These are phyloP conservation scores for Saccharomyces paradoxus DNA, from an alignment of 805 yeast genomes.

Conservation along the genomic window DNA sequence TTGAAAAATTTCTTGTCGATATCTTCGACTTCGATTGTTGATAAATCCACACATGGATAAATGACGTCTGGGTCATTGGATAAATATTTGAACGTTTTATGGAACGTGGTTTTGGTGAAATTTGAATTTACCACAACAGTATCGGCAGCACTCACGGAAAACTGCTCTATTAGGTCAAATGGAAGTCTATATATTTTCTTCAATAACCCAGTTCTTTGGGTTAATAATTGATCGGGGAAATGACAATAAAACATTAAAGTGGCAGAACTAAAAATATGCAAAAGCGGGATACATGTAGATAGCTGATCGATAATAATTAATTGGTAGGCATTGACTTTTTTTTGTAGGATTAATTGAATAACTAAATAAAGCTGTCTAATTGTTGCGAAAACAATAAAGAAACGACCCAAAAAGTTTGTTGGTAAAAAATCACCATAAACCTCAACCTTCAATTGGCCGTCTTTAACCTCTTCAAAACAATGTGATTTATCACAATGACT, in stretches of 20 bases:
- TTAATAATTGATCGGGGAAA: constrained; percentile 83
- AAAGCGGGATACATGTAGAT: constrained; percentile 67
- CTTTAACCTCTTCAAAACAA: constrained; percentile 82
- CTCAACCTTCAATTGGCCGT: constrained; percentile 47
- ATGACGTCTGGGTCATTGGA: constrained; percentile 28
- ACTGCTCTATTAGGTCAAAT: constrained; percentile 77
- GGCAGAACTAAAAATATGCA: constrained; percentile 37
- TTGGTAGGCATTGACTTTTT: constrained; percentile 49
- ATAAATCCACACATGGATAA: constrained; percentile 60
- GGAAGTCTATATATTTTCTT: constrained; percentile 68
- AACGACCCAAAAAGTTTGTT: constrained; percentile 52
- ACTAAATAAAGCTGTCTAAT: constrained; percentile 71
- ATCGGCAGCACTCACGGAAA: constrained; percentile 71
- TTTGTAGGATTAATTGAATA: constrained; percentile 36
- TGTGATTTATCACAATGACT: constrained; percentile 84
- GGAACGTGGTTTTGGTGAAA: constrained; percentile 68
- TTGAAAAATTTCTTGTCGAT: constrained; percentile 13
- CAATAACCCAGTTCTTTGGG: constrained; percentile 46
- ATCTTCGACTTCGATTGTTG: constrained; percentile 13
- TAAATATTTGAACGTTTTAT: constrained; percentile 47
- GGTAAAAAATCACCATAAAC: constrained; percentile 86
- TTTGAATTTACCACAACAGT: constrained; percentile 77
- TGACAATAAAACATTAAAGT: constrained; percentile 84
- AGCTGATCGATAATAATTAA: constrained; percentile 81
- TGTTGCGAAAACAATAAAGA: constrained; percentile 76